Base-by-base conservation (phyloP, 2,329 filamentous ascomycete genomes). In the Diaporthe sp. region DNA sequence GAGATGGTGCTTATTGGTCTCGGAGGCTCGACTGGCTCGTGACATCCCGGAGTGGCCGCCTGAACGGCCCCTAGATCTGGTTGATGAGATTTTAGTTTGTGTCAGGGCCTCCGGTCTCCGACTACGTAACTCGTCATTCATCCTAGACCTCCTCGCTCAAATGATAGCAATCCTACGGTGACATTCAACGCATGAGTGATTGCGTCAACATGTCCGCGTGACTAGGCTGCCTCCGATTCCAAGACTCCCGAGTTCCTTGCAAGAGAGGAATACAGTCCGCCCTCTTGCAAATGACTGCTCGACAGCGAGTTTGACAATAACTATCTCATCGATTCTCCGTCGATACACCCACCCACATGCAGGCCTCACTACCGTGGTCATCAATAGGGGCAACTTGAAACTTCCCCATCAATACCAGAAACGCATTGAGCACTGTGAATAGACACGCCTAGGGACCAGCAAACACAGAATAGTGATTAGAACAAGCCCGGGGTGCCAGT, bases 31-130 rank as follows among this genome's bases (percentile, higher is more conserved):
- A 68, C 47, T 13, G 63, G 47, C 63, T 53, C 63, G 30, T 68
- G 63, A 35, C 47, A 68, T 53, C 32, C 63, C 63, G 63, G 63
- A 68, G 63, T 68, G 63, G 63, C 63, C 63, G 63, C 63, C 63
- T 68, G 63, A 53, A 39, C 32, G 63, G 63, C 47, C 63, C 47
- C 32, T 44, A 68, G 63, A 68, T 68, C 63, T 68, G 63, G 30
- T 12, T 53, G 63, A 68, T 68, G 63, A 68, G 63, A 68, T 68
- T 68, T 68, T 68, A 68, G 63, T 35, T 17, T 68, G 44, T 32
- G 44, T 53, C 63, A 37, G 53, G 63, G 63, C 63, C 47, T 53
- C 32, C 30, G 27, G 61, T 4, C 42, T 53, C 37, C 56, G 44
- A 15, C 44, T 66, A 51, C 22, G 61, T 51, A 66, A 50, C 15